phyloP scores from a whole-genome alignment of 2,329 filamentous ascomycete species.

The Dactylellina parvicollis region DNA sequence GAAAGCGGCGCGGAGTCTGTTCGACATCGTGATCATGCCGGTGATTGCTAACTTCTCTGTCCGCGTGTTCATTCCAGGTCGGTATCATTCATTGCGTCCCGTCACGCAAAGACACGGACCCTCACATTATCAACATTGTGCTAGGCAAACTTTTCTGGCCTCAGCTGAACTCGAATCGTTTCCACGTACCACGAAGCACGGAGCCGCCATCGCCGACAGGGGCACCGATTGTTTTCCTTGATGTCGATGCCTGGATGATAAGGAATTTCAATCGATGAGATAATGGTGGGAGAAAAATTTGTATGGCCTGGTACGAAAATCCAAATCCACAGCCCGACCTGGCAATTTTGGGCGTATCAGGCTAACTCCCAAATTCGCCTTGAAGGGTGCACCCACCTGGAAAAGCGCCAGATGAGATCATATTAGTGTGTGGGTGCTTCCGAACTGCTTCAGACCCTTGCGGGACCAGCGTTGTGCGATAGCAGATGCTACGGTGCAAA shows the following conservation, averaged over 20 bases:
- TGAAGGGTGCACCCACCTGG: conserved; percentile 25
- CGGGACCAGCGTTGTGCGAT: conserved; percentile 6
- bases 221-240: not conserved
- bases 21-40: not conserved
- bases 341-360: conserved; percentile 1
- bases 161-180: conserved; percentile 7
- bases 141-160: conserved; percentile 10
- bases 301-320: not conserved
- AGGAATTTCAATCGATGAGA: not conserved
- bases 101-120: not conserved
- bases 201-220: conserved; percentile 38
- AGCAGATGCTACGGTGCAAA: conserved; percentile 39
- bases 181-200: conserved; percentile 21
- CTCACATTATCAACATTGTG: not conserved
- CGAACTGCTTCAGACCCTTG: conserved; percentile 9
- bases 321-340: conserved; percentile 8
- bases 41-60: not conserved
- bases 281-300: not conserved
- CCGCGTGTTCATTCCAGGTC: not conserved
- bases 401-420: conserved; percentile 45
- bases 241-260: not conserved
- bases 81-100: not conserved
- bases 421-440: conserved; percentile 20
- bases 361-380: conserved; percentile 47
- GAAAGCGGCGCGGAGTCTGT: no score